Percentiles rank a stretch among this genome's conserved stretches.
Conservation (phyloP, 768 basidiomycete genomes). For the Tylopilus vinaceipallidus region DNA sequence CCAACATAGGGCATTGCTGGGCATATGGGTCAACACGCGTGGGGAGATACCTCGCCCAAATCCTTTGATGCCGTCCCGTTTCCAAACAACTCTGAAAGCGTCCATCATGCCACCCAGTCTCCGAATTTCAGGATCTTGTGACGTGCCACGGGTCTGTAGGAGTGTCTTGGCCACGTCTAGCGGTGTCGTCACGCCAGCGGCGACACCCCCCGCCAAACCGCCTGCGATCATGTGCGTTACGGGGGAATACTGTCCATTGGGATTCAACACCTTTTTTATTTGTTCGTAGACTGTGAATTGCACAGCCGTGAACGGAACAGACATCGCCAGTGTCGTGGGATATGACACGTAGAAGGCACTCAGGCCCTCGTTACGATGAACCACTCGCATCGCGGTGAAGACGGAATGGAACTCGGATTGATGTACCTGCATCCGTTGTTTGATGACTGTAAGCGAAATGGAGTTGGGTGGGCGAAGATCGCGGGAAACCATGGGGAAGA, state of each 20-base stretch:
- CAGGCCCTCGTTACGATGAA: slow-evolving; percentile 84
- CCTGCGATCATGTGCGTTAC: slow-evolving; percentile 89
- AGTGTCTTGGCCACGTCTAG: slow-evolving; percentile 98
- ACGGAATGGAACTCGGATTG: slow-evolving; percentile 90
- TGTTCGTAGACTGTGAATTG: slow-evolving; percentile 98
- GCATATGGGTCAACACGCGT: slow-evolving; percentile 91
- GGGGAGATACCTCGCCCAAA: slow-evolving; percentile 88
- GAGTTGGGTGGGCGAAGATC: slow-evolving; percentile 9
- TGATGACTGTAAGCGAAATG: slow-evolving; percentile 71
- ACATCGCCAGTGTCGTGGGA: slow-evolving; percentile 95
- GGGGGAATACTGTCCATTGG: slow-evolving; percentile 86
- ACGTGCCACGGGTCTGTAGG: slow-evolving; percentile 91
- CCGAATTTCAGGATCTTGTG: slow-evolving; percentile 81
- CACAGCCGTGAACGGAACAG: slow-evolving; percentile 96
- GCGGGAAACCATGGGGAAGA: not conserved
- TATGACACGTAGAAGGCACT: slow-evolving; percentile 97
- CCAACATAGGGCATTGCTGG: slow-evolving; percentile 97
- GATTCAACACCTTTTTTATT: slow-evolving; percentile 83
- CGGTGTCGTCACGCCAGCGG: slow-evolving; percentile 94
- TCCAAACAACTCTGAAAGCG: slow-evolving; percentile 87
- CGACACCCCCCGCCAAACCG: slow-evolving; percentile 89
- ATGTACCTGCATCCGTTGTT: slow-evolving; percentile 99
- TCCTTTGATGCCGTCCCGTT: slow-evolving; percentile 79
- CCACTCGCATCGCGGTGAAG: slow-evolving; percentile 76
- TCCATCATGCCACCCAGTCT: slow-evolving; percentile 81